These are phyloP conservation scores for Lignosus rhinocerotis DNA, from an alignment of 1,284 basidiomycete genomes.

Conservation along the genomic window DNA sequence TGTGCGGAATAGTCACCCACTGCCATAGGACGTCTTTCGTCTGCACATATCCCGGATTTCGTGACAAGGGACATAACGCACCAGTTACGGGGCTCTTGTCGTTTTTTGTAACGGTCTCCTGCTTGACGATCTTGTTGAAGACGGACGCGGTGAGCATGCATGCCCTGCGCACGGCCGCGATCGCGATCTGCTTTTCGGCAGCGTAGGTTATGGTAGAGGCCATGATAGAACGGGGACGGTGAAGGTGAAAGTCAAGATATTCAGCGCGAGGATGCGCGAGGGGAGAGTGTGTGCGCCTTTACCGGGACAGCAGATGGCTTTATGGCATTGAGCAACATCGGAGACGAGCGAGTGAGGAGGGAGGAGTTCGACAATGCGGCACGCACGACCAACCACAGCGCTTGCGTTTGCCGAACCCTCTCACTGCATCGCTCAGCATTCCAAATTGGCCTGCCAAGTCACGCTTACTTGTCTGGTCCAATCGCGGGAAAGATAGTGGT, in stretches of 20 bases:
- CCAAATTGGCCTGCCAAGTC: conserved; percentile 17
- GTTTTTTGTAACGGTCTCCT: conserved; percentile 87
- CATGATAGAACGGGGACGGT: conserved; percentile 29
- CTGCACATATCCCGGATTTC: background rate
- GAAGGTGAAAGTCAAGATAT: too few relatives aligned
- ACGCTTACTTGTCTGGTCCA: background rate
- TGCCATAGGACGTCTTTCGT: conserved; percentile 32
- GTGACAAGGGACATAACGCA: conserved; percentile 34
- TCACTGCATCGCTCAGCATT: conserved; percentile 24
- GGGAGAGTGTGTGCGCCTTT: conserved; percentile 8
- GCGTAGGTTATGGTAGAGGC: conserved; percentile 36
- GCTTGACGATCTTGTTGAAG: conserved; percentile 85
- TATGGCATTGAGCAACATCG: conserved; percentile 22
- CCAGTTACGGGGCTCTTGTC: conserved; percentile 98
- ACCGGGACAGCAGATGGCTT: conserved; percentile 24
- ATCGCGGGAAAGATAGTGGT: background rate
- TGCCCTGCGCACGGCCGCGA: conserved; percentile 90
- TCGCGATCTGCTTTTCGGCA: conserved; percentile 70
- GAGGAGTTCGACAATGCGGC: conserved; percentile 12
- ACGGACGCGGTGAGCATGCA: conserved; percentile 84
- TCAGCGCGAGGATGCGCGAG: background rate
- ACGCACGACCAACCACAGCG: conserved; percentile 12
- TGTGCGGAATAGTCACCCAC: conserved; percentile 93
- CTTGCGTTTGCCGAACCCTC: conserved; percentile 9
- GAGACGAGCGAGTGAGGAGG: conserved; percentile 16